phyloP scores from a whole-genome alignment of 345 rosid genomes.

The Syzygium jambos region DNA sequence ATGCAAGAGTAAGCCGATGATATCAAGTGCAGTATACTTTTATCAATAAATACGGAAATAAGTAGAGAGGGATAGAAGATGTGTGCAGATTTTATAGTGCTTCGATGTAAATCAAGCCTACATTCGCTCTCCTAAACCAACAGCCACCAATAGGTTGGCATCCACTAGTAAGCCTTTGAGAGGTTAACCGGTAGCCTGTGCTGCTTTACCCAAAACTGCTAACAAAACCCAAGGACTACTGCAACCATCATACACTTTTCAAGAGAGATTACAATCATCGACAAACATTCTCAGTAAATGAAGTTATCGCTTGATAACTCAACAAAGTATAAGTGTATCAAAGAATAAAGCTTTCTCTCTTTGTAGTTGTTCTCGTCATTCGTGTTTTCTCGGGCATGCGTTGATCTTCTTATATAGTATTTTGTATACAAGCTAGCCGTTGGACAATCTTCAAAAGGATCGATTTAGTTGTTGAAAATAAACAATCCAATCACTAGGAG shows the following conservation, averaged over 20 bases:
- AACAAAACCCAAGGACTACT: not conserved
- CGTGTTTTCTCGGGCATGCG: not conserved
- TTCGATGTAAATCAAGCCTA: not conserved
- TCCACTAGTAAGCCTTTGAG: no score
- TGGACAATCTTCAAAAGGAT: not conserved
- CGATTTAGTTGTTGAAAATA: not conserved
- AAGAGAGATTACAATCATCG: not conserved
- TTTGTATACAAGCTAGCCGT: not conserved
- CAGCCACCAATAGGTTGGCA: not conserved
- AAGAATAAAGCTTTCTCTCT: not conserved
- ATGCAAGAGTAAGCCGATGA: not conserved
- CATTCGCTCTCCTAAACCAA: not conserved
- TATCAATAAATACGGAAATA: not conserved
- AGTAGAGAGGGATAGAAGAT: not conserved
- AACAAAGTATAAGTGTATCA: not conserved
- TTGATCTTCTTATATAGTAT: not conserved
- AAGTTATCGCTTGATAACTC: not conserved
- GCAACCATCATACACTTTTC: not conserved
- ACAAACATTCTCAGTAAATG: not conserved
- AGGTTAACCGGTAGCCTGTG: not conserved
- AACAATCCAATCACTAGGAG: not conserved
- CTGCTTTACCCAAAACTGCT: not conserved
- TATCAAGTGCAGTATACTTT: not conserved
- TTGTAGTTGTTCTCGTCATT: not conserved
- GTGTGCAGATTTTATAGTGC: not conserved